Conservation (phyloP, 2,329 filamentous ascomycete species). For the Fusarium nurragi region DNA sequence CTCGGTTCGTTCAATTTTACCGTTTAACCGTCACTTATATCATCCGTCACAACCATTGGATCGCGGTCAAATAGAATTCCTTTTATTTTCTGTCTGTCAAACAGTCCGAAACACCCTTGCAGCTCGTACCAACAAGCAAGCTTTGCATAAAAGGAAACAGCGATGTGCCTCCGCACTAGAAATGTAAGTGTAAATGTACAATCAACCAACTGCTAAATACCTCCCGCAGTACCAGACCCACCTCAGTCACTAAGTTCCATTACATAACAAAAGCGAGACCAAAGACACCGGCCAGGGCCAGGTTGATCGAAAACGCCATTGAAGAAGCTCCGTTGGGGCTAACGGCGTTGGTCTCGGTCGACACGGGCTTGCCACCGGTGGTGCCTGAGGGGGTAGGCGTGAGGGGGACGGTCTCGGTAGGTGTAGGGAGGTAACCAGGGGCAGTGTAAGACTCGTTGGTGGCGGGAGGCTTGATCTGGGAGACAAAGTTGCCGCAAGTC, state of each 20-base stretch:
- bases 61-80: not conserved
- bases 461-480: slow-evolving; percentile 20
- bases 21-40: not conserved
- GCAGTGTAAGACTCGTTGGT: slow-evolving; percentile 31
- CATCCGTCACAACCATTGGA: not conserved
- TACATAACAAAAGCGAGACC: slow-evolving; percentile 25
- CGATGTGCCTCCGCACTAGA: slow-evolving; percentile 3
- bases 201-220: slow-evolving; percentile 5
- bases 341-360: slow-evolving; percentile 16
- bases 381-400: slow-evolving; percentile 24
- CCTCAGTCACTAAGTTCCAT: not conserved
- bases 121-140: slow-evolving; percentile 12
- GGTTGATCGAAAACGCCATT: slow-evolving; percentile 17
- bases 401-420: slow-evolving; percentile 30
- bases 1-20: not conserved
- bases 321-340: slow-evolving; percentile 31
- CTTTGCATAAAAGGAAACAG: slow-evolving; percentile 7
- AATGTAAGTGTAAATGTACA: slow-evolving; percentile 14
- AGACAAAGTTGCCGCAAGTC: slow-evolving; percentile 69
- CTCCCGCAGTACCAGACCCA: not conserved
- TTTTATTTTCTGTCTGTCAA: slow-evolving; percentile 19
- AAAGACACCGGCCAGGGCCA: slow-evolving; percentile 26
- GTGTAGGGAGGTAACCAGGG: slow-evolving; percentile 32
- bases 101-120: slow-evolving; percentile 11
- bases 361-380: slow-evolving; percentile 8